phyloP scores from a whole-genome alignment of 2,329 filamentous ascomycete species.

The Xylariaceae sp. region DNA sequence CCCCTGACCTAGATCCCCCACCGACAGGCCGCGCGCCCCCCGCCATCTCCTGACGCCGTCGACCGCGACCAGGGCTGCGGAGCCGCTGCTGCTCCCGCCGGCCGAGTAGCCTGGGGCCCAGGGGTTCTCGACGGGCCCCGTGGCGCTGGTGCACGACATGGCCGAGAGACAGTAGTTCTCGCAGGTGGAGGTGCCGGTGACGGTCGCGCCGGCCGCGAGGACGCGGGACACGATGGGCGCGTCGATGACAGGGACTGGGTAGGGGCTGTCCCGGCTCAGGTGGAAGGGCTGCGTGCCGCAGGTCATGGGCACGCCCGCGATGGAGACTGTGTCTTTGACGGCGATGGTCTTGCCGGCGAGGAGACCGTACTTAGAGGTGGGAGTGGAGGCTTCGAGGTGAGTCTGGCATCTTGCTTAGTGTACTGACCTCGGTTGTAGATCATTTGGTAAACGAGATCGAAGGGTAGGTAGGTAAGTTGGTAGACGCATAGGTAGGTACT shows the following conservation, averaged over 20 bases:
- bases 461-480: too few relatives aligned
- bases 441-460: too few relatives aligned
- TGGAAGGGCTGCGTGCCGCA: conserved; percentile 29
- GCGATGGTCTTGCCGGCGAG: conserved; percentile 27
- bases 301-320: conserved; percentile 31
- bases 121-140: conserved; percentile 32
- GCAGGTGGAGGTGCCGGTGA: conserved; percentile 32
- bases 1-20: conserved; percentile 10
- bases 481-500: too few relatives aligned
- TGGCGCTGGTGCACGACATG: conserved; percentile 31
- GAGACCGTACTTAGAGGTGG: not conserved
- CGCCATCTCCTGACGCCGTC: conserved; percentile 12
- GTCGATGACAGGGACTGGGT: conserved; percentile 29
- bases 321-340: conserved; percentile 33
- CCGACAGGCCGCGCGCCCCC: conserved; percentile 8
- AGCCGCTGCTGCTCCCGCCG: conserved; percentile 34
- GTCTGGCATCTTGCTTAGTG: not conserved
- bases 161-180: conserved; percentile 34
- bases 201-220: conserved; percentile 28
- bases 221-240: conserved; percentile 30
- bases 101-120: conserved; percentile 27
- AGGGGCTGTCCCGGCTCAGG: conserved; percentile 21
- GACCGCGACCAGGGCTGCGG: conserved; percentile 27
- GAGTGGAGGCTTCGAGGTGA: not conserved
- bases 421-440: too few relatives aligned